Base-by-base conservation (phyloP, 768 basidiomycete genomes). In the Lanmaoa pseudosensibilis region DNA sequence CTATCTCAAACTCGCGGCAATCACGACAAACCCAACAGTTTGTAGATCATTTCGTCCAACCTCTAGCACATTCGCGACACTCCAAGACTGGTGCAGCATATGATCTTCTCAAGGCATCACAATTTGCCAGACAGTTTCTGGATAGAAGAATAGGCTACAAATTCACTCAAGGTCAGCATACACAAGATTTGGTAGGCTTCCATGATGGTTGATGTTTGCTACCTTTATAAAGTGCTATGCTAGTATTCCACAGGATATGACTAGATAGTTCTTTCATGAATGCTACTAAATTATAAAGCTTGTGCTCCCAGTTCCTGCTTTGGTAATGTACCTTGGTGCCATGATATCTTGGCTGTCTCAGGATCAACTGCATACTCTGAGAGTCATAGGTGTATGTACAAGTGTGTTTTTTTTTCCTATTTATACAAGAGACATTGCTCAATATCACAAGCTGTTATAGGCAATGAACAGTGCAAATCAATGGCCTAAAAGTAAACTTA, bases 11-110 rank as follows among this genome's bases (percentile, higher is more conserved):
- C 27, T 21, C 23, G 3, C 46, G 45, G 45, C 44, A 59, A 40
- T 16, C 40, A 45, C 38, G 33, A 23, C 54, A 41, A 30, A 38
- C 50, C 0, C 45, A 53, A 19, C 43, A 58, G 5, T 69, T 69
- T 3, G 21, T 57, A 2, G 48, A 55, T 23, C 1, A 41, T 39
- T 65, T 69, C 50, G 61, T 69, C 13, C 57, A 43, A 11, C 63
- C 67, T 36, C 49, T 69, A 2, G 57, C 57, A 30, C 25, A 27
- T n/a, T 43, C 34, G 11, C 57, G 50, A 11, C 21, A 36, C 1
- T 9, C 7, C 2, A 33, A 25, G 10, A 33, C 11, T 32, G 16
- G 9, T 10, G 5, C 18, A 8, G 18, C 25, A 12, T 45, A 49
- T 18, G 50, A 52, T 45, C 15, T 46, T 43, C 38, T 34, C 6